Evolutionary conservation across 1,139 yeast genomes (phyloP).

Genomic region (Zygoascus sp.): DNA sequence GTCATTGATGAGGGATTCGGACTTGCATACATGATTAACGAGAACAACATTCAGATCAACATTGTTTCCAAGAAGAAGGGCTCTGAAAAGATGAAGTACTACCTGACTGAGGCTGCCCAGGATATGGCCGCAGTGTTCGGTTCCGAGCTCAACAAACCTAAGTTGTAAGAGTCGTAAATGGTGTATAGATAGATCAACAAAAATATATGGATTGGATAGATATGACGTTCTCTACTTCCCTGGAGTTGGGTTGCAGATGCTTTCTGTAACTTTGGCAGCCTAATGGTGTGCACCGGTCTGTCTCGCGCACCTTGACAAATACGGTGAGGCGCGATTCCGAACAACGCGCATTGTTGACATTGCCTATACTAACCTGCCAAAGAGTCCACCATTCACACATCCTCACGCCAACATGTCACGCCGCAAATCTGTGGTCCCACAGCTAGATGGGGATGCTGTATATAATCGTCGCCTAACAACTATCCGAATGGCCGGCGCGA

Average conservation of each 20-base stretch:
- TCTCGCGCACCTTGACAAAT: neutral
- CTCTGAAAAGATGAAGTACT: slow-evolving; percentile 62
- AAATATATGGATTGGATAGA: neutral
- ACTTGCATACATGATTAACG: slow-evolving; percentile 86
- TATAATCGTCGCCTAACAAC: slow-evolving; percentile 12
- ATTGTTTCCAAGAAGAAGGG: slow-evolving; percentile 73
- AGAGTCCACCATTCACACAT: neutral
- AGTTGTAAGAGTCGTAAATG: slow-evolving; percentile 26
- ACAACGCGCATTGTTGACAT: slow-evolving; percentile 4
- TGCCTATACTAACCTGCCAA: neutral
- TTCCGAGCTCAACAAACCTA: slow-evolving; percentile 33
- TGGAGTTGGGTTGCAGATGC: too few species aligned
- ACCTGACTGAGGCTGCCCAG: slow-evolving; percentile 72
- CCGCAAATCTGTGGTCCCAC: slow-evolving; percentile 10
- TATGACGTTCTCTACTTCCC: too few species aligned
- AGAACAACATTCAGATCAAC: slow-evolving; percentile 81
- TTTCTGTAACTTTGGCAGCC: too few species aligned
- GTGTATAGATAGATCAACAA: slow-evolving; percentile 2
- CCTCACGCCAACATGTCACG: slow-evolving; percentile 5
- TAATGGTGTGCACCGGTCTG: too few species aligned
- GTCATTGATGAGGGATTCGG: slow-evolving; percentile 94
- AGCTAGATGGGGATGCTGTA: slow-evolving; percentile 8
- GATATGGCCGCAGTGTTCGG: slow-evolving; percentile 68
- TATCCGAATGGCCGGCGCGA: slow-evolving; percentile 14
- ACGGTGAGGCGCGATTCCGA: neutral